Conservation (phyloP, 805 yeast species). For the Zygosaccharomyces bailii region DNA sequence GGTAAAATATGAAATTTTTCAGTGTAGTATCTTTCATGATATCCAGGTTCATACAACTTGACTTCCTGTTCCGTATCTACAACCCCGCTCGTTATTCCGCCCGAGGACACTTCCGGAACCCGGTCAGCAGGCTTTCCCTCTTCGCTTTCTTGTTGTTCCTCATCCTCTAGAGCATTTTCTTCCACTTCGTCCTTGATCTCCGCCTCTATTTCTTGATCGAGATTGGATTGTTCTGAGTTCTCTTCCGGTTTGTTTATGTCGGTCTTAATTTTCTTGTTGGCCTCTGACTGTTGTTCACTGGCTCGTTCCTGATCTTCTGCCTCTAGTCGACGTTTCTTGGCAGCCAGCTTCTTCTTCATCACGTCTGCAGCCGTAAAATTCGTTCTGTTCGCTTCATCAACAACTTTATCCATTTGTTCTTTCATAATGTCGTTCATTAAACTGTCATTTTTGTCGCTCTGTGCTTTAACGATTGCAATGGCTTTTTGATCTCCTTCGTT, state of each 20-base stretch:
- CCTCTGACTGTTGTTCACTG: constrained; percentile 14
- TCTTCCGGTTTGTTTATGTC: constrained; percentile 12
- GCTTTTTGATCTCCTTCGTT: constrained; percentile 67
- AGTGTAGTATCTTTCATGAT: constrained; percentile 73
- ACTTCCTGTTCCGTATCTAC: constrained; percentile 51
- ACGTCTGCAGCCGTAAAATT: constrained; percentile 48
- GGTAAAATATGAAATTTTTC: constrained; percentile 62
- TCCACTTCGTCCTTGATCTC: constrained; percentile 24
- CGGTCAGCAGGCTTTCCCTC: constrained; percentile 25
- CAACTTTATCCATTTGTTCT: constrained; percentile 31
- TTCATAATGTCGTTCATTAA: constrained; percentile 28
- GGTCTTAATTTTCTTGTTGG: constrained; percentile 14
- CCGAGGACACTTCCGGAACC: constrained; percentile 29
- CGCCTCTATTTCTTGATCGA: constrained; percentile 27
- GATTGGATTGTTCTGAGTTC: constrained; percentile 6
- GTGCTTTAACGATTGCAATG: constrained; percentile 54
- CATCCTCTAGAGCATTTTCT: constrained; percentile 20
- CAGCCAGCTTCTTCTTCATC: constrained; percentile 37
- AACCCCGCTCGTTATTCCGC: constrained; percentile 33
- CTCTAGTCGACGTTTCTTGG: constrained; percentile 28
- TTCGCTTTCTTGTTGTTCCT: constrained; percentile 16
- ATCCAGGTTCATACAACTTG: constrained; percentile 83
- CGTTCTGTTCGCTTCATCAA: constrained; percentile 38
- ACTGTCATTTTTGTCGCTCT: constrained; percentile 33
- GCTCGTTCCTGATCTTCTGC: constrained; percentile 25